phyloP scores from a whole-genome alignment of 192 early-diverging fungal genomes.

The Coemansia sp. region DNA sequence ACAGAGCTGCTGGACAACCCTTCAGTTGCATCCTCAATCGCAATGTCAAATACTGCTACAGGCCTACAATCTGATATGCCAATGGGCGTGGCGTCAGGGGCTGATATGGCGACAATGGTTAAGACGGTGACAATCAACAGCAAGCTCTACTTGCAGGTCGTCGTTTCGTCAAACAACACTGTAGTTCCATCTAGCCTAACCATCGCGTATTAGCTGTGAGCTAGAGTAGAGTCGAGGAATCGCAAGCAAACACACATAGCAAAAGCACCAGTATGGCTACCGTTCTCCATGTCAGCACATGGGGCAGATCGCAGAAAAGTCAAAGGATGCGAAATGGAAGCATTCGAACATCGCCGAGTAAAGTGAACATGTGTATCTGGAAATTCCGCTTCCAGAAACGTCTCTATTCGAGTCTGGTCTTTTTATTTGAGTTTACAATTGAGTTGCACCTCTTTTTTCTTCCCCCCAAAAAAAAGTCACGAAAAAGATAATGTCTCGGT shows the following conservation, averaged over 20 bases:
- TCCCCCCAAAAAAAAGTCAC: too few species aligned
- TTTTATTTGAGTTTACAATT: too few species aligned
- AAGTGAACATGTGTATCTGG: too few species aligned
- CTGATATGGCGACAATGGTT: constrained; percentile 15
- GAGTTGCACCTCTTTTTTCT: too few species aligned
- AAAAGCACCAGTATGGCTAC: too few species aligned
- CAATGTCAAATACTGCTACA: neutral
- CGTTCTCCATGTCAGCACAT: too few species aligned
- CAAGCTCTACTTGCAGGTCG: constrained; percentile 36
- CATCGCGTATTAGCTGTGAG: constrained; percentile 17
- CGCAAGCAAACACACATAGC: too few species aligned
- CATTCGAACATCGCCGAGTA: too few species aligned
- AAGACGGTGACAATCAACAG: constrained; percentile 35
- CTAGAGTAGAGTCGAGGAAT: too few species aligned
- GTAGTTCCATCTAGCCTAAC: constrained; percentile 39
- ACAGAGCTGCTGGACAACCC: neutral
- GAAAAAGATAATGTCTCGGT: too few species aligned
- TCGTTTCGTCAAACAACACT: constrained; percentile 46
- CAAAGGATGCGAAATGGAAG: neutral
- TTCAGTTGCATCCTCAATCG: neutral
- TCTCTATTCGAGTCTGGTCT: too few species aligned
- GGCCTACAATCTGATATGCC: neutral
- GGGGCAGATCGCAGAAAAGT: neutral
- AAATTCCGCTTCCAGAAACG: too few species aligned
- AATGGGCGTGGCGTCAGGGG: neutral